Conservation (phyloP, 192 early-diverging fungal species). For the Gonapodya sp. region DNA sequence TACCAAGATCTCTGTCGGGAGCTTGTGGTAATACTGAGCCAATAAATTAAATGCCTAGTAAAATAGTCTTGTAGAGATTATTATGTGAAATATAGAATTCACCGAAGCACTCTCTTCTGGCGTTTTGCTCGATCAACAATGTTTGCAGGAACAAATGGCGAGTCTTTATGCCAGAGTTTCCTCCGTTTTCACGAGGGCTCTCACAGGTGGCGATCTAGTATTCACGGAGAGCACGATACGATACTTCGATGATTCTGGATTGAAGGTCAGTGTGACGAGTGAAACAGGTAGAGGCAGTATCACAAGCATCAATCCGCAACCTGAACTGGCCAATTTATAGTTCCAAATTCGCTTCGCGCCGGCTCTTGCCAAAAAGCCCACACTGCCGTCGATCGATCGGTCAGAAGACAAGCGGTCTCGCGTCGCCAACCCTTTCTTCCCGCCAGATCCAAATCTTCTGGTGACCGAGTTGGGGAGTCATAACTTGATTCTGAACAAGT, state of each 20-base stretch:
- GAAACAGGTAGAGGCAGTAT: too few species aligned
- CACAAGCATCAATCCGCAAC: too few species aligned
- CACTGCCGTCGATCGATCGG: neutral
- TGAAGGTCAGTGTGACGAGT: too few species aligned
- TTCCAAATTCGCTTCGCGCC: conserved; percentile 7
- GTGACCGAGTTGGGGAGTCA: neutral
- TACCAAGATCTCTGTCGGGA: neutral
- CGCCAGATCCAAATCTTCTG: conserved; percentile 3
- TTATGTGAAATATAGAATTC: too few species aligned
- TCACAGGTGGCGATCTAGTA: neutral
- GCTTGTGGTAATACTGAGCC: neutral
- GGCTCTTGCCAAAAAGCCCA: neutral
- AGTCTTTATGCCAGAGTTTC: neutral
- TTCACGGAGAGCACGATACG: neutral
- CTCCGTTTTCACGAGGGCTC: neutral
- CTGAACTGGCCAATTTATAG: too few species aligned
- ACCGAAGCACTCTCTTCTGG: too few species aligned
- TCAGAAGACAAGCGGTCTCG: neutral
- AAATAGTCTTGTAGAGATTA: too few species aligned
- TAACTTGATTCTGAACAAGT: conserved; percentile 54
- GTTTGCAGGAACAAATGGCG: neutral
- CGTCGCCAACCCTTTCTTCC: neutral
- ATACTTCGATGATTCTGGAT: neutral
- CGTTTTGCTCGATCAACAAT: too few species aligned
- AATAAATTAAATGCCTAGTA: neutral